Evolutionary conservation across 2,329 filamentous ascomycete genomes (phyloP).

Genomic region (Colletotrichum echinochloae): DNA sequence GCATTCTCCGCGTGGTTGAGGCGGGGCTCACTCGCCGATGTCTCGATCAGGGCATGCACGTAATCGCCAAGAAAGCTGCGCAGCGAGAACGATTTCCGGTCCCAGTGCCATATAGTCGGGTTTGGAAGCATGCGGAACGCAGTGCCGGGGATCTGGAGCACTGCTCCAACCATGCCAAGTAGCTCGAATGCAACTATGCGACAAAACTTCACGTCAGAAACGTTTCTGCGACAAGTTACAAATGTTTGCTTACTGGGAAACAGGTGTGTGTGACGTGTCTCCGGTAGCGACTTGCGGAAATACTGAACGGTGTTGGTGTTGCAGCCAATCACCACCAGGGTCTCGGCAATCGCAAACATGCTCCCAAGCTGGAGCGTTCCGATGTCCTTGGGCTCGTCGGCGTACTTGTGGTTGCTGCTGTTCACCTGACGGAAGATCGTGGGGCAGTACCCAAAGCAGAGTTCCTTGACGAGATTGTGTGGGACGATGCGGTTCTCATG

Average conservation of each 20-base stretch:
- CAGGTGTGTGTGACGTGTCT: conserved; percentile 42
- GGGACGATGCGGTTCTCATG: conserved; percentile 53
- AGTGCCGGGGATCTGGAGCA: conserved; percentile 51
- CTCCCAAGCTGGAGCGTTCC: conserved; percentile 41
- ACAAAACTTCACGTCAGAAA: not conserved
- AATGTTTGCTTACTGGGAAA: conserved; percentile 43
- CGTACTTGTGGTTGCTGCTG: conserved; percentile 35
- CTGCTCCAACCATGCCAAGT: conserved; percentile 55
- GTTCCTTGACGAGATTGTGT: conserved; percentile 50
- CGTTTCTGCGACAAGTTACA: not conserved
- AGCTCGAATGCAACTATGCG: conserved; percentile 53
- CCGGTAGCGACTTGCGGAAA: conserved; percentile 44
- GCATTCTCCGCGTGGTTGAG: conserved; percentile 20
- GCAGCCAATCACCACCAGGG: conserved; percentile 55
- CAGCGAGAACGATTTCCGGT: conserved; percentile 61
- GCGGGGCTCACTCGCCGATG: not conserved
- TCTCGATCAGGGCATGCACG: conserved; percentile 45
- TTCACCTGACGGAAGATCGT: conserved; percentile 50
- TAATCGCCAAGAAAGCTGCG: conserved; percentile 57
- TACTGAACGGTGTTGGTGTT: conserved; percentile 49
- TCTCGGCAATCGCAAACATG: conserved; percentile 50
- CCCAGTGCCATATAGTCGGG: conserved; percentile 64
- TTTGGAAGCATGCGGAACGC: conserved; percentile 58
- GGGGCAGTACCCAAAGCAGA: conserved; percentile 55
- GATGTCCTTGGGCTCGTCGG: conserved; percentile 42